A percentile compares a stretch with the other conserved stretches of the same genome.
These are phyloP conservation scores for Exserohilum rostratum DNA, from an alignment of 2,329 filamentous ascomycete species.

Conservation along the genomic window DNA sequence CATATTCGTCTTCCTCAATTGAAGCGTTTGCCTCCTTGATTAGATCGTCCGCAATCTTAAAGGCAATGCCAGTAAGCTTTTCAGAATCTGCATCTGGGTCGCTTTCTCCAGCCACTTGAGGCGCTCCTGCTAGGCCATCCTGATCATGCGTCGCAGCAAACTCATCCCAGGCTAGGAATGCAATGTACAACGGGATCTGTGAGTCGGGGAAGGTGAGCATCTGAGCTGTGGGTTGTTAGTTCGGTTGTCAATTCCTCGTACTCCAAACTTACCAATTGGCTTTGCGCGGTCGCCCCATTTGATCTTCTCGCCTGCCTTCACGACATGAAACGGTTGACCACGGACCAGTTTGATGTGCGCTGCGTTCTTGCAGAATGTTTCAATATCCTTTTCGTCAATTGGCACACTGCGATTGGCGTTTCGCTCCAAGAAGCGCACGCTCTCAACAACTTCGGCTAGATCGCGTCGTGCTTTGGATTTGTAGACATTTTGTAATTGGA, in stretches of 20 bases:
- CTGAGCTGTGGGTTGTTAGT: conserved; percentile 35
- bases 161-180: conserved; percentile 59
- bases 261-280: conserved; percentile 56
- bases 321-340: conserved; percentile 61
- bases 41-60: conserved; percentile 50
- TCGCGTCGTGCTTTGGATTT: conserved; percentile 85
- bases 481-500: conserved; percentile 90
- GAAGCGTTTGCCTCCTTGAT: conserved; percentile 50
- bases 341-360: conserved; percentile 89
- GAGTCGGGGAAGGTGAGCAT: conserved; percentile 53
- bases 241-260: not conserved
- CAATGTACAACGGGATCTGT: conserved; percentile 57
- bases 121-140: conserved; percentile 41
- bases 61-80: conserved; percentile 52
- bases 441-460: conserved; percentile 72
- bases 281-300: conserved; percentile 58
- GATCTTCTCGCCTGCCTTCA: conserved; percentile 50
- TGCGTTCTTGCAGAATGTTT: conserved; percentile 93
- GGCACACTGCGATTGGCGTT: conserved; percentile 53
- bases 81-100: conserved; percentile 43
- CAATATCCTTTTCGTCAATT: conserved; percentile 76
- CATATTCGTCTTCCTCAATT: conserved; percentile 52
- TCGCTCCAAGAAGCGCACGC: conserved; percentile 63
- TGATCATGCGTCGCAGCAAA: conserved; percentile 51
- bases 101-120: conserved; percentile 46